phyloP scores from a whole-genome alignment of 176 grass and related monocot genomes.

The Rhipidocladum racemiflorum region DNA sequence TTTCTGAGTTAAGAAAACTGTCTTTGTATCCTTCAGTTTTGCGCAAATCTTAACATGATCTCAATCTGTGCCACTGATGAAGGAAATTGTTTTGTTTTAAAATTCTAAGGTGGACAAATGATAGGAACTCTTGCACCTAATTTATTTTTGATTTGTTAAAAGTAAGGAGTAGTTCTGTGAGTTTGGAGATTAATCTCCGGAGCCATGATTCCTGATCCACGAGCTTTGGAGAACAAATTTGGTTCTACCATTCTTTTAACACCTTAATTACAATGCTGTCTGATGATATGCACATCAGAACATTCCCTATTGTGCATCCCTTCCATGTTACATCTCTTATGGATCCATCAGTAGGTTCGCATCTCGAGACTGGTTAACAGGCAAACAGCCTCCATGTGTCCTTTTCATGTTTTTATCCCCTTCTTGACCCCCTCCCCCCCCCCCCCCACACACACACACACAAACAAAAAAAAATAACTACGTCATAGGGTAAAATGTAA shows the following conservation, averaged over 20 bases:
- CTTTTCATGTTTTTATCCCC: constrained; percentile 18
- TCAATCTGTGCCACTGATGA: constrained; percentile 14
- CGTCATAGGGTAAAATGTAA: constrained; percentile 17
- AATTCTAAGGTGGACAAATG: not conserved
- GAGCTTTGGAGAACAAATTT: not conserved
- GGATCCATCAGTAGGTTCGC: constrained; percentile 9
- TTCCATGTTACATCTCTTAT: constrained; percentile 13
- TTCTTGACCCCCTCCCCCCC: not conserved
- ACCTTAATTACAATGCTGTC: not conserved
- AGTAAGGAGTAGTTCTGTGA: not conserved
- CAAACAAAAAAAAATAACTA: not conserved
- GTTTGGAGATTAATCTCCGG: not conserved
- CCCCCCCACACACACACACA: no score
- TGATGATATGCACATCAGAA: not conserved
- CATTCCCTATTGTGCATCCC: not conserved
- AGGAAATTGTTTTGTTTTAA: not conserved
- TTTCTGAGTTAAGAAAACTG: constrained; percentile 14
- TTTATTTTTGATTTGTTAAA: not conserved
- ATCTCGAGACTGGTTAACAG: constrained; percentile 11
- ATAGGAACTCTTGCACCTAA: not conserved
- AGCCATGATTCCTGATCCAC: not conserved
- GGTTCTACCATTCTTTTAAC: not conserved
- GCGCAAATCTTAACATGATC: constrained; percentile 37
- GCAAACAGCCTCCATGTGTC: not conserved
- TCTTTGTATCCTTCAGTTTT: constrained; percentile 2